Base-by-base conservation (phyloP, 805 yeast genomes). In the Grigorovia humatica region DNA sequence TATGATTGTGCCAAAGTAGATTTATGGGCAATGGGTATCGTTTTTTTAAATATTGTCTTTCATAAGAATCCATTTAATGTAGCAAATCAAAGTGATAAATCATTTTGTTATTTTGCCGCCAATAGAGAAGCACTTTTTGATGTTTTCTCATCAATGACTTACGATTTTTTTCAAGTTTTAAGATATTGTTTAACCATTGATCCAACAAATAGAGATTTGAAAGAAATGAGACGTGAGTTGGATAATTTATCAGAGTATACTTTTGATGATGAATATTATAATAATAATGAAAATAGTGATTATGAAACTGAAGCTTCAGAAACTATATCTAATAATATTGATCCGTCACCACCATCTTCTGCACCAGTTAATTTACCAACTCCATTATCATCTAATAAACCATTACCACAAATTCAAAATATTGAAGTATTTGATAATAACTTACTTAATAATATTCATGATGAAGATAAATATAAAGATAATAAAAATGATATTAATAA, bases 101-200 rank as follows among this genome's bases (percentile, higher is more conserved):
- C 90, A 48, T 90, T 89, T 66, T 70, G 85, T 59, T 90, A 88
- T 68, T 90, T 86, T 72, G 90, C 91, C 12, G 79, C 84, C 38
- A 86, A 87, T 61, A 78, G 96, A 58, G 97, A 91, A 67, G 85
- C 95, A 1, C 72, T 91, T 47, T 89, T 88, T 69, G 98, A 91
- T 69, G 85, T 89, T 44, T 91, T 90, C 66, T 89, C 96, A 17
- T 74, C 89, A 4, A 83, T 91, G 88, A 80, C 93, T 49, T 81
- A 80, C 49, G 96, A 89, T 62, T 77, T 89, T 60, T 91, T 88
- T 64, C 80, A 84, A n/a, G 95, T 87, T 0, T 75, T 90, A 63
- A 77, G 96, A 52, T 79, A 79, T 57, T 76, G 85, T 54, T 73
- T 91, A 51, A 83, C 95, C 12, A 78, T 91, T 52, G 96, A 90